Conservation (phyloP, 2,329 filamentous ascomycete genomes). For the Macrophomina phaseolina region DNA sequence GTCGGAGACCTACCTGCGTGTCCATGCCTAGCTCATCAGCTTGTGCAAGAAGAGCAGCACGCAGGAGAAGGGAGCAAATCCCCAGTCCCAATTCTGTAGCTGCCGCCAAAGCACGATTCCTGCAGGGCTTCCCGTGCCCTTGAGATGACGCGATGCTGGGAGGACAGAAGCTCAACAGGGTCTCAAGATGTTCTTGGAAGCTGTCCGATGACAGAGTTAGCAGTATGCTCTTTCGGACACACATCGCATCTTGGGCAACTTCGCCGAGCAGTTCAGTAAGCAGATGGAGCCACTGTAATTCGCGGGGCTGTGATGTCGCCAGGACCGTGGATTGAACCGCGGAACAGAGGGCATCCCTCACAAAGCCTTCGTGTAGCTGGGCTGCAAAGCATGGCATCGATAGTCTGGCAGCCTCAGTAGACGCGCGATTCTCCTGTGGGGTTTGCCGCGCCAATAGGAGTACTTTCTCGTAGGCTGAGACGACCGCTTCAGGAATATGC, state of each 20-base stretch:
- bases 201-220: slow-evolving; percentile 35
- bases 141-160: background rate
- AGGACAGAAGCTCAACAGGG: slow-evolving; percentile 30
- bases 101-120: slow-evolving; percentile 28
- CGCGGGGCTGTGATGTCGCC: background rate
- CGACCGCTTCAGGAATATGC: slow-evolving; percentile 32
- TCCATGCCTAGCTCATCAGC: slow-evolving; percentile 32
- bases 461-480: slow-evolving; percentile 35
- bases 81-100: slow-evolving; percentile 33
- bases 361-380: slow-evolving; percentile 13
- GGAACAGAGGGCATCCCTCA: slow-evolving; percentile 4
- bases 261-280: slow-evolving; percentile 3
- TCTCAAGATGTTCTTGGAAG: slow-evolving; percentile 34
- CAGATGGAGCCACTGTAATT: slow-evolving; percentile 9
- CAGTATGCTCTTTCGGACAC: slow-evolving; percentile 35
- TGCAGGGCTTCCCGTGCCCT: slow-evolving; percentile 28
- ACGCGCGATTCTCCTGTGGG: background rate
- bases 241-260: background rate
- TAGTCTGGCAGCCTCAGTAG: slow-evolving; percentile 3
- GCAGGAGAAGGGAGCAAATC: slow-evolving; percentile 40
- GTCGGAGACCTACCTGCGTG: slow-evolving; percentile 31
- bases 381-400: slow-evolving; percentile 12
- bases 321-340: background rate
- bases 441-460: slow-evolving; percentile 29
- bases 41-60: slow-evolving; percentile 32